A percentile compares a stretch with the other conserved stretches of the same genome.
phyloP scores from a whole-genome alignment of 2,329 filamentous ascomycete species.

The Aspergillus calidoustus region DNA sequence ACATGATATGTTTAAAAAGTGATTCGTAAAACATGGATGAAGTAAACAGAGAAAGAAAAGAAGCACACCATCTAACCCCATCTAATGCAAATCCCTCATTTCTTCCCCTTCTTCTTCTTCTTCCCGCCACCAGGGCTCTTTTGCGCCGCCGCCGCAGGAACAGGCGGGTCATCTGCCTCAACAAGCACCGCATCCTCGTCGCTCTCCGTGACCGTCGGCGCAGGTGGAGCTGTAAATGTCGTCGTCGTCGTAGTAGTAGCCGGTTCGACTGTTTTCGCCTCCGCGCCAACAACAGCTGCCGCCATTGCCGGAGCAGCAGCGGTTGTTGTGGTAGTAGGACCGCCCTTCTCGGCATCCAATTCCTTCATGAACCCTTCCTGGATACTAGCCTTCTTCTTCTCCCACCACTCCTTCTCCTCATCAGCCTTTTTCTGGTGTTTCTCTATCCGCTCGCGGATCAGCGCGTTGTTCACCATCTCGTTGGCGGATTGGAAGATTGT shows the following conservation, averaged over 20 bases:
- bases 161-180: slow-evolving; percentile 59
- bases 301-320: slow-evolving; percentile 23
- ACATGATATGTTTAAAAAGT: neutral
- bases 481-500: slow-evolving; percentile 97
- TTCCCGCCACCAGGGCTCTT: slow-evolving; percentile 16
- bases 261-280: neutral
- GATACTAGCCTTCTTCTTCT: slow-evolving; percentile 75
- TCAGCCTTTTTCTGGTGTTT: slow-evolving; percentile 73
- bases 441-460: slow-evolving; percentile 73
- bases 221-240: slow-evolving; percentile 25
- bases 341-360: slow-evolving; percentile 55
- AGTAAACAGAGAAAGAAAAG: slow-evolving; percentile 3
- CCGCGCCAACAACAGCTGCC: slow-evolving; percentile 16
- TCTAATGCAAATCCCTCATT: slow-evolving; percentile 31
- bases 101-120: slow-evolving; percentile 54
- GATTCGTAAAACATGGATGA: slow-evolving; percentile 14
- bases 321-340: slow-evolving; percentile 15
- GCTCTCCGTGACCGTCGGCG: slow-evolving; percentile 48
- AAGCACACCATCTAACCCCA: slow-evolving; percentile 7
- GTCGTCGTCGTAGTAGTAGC: slow-evolving; percentile 22
- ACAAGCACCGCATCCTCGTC: slow-evolving; percentile 80
- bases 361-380: slow-evolving; percentile 82
- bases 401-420: slow-evolving; percentile 90
- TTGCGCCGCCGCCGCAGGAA: slow-evolving; percentile 29
- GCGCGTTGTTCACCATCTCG: slow-evolving; percentile 86